phyloP scores from a whole-genome alignment of 495 filamentous ascomycete species.

The Neohortaea acidophila region DNA sequence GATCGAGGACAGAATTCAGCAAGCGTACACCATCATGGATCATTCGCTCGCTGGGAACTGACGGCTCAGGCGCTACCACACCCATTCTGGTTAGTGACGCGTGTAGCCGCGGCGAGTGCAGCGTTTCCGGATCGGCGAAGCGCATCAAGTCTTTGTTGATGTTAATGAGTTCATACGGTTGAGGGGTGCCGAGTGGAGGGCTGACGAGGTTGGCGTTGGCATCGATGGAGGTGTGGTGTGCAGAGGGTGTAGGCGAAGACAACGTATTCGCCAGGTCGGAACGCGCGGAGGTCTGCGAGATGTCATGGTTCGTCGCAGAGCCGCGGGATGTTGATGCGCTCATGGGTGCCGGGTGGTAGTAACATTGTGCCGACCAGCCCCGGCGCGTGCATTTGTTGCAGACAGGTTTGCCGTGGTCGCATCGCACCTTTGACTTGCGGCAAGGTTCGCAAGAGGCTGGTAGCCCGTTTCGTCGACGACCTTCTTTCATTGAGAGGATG shows the following conservation, averaged over 20 bases:
- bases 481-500: neutral
- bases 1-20: neutral
- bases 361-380: neutral
- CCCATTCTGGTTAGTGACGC: neutral
- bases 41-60: neutral
- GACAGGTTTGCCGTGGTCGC: neutral
- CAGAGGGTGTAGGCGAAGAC: too few species aligned
- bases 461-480: neutral
- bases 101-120: neutral
- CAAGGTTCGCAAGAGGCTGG: neutral
- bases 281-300: too few species aligned
- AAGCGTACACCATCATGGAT: neutral
- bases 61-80: neutral
- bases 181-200: too few species aligned
- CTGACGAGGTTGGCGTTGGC: too few species aligned
- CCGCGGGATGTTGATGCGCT: neutral
- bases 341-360: constrained; percentile 1
- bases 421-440: neutral
- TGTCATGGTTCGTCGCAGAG: neutral
- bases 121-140: neutral
- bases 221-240: too few species aligned
- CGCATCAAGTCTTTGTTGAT: neutral
- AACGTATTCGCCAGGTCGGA: too few species aligned
- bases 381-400: neutral
- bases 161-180: neutral